Evolutionary conservation across 805 yeast genomes (phyloP).

Genomic region (Torulaspora quercuum): DNA sequence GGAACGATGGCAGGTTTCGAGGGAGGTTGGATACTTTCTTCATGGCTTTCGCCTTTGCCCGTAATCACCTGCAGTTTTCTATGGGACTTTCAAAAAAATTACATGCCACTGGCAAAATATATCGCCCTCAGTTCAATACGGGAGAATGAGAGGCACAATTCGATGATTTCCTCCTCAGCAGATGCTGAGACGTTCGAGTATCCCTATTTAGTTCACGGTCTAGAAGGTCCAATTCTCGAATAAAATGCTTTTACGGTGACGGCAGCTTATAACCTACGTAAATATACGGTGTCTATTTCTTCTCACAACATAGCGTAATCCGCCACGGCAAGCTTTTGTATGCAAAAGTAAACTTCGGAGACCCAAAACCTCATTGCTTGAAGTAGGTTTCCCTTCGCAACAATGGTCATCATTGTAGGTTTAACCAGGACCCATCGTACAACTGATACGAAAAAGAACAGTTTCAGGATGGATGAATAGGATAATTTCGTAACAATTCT

Average conservation of each 20-base stretch:
- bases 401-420: conserved; percentile 21
- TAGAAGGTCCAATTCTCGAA: conserved; percentile 86
- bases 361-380: conserved; percentile 4
- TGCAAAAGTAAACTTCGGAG: conserved; percentile 12
- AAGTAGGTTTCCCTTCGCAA: conserved; percentile 18
- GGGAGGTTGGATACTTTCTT: conserved; percentile 72
- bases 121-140: conserved; percentile 83
- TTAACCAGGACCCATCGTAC: conserved; percentile 23
- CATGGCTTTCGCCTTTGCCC: conserved; percentile 73
- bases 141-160: conserved; percentile 39
- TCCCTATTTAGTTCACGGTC: conserved; percentile 62
- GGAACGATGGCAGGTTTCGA: conserved; percentile 80
- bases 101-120: conserved; percentile 75
- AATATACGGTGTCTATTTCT: too few species aligned
- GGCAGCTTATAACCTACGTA: too few species aligned
- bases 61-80: conserved; percentile 58
- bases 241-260: conserved; percentile 5
- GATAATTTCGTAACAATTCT: conserved; percentile 41
- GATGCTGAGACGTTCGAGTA: conserved; percentile 61
- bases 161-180: conserved; percentile 20
- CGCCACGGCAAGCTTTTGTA: conserved; percentile 14
- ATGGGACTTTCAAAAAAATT: conserved; percentile 79
- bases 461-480: conserved; percentile 22
- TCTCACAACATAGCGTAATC: conserved; percentile 9
- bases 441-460: conserved; percentile 21